These are phyloP conservation scores for Simmondsia chinensis DNA, from an alignment of 148 eudicot species.

Conservation along the genomic window DNA sequence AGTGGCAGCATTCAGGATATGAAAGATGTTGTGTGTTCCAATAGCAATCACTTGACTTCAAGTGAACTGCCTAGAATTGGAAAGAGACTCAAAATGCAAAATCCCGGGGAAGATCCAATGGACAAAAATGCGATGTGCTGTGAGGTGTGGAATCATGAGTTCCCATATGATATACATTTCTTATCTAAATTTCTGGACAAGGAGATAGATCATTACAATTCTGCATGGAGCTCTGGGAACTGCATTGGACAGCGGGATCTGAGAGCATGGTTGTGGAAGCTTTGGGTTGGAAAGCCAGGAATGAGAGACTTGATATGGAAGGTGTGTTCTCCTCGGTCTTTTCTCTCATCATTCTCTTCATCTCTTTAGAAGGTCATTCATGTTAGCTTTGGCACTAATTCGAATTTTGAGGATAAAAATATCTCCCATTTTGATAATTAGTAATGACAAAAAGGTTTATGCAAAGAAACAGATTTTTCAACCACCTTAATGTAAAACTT, in stretches of 20 bases:
- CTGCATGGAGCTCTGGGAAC: slow-evolving; percentile 69
- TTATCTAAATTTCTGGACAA: slow-evolving; percentile 67
- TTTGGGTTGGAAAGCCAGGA: slow-evolving; percentile 70
- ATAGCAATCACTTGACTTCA: slow-evolving; percentile 18
- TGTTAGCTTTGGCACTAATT: too few species aligned
- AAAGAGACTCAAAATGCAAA: slow-evolving; percentile 33
- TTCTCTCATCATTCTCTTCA: slow-evolving; percentile 3
- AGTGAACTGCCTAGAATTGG: slow-evolving; percentile 36
- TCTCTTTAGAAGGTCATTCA: too few species aligned
- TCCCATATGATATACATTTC: slow-evolving; percentile 67
- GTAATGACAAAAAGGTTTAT: too few species aligned
- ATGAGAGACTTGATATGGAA: slow-evolving; percentile 78
- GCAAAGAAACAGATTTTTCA: too few species aligned
- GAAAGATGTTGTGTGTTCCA: slow-evolving; percentile 12
- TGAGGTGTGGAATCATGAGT: slow-evolving; percentile 26
- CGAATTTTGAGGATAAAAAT: too few species aligned
- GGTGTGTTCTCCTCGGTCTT: slow-evolving; percentile 35
- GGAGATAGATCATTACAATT: slow-evolving; percentile 74
- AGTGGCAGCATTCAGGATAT: slow-evolving; percentile 26
- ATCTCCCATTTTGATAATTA: too few species aligned
- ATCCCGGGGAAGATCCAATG: slow-evolving; percentile 14
- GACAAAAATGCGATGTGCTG: slow-evolving; percentile 14
- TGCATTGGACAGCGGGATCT: slow-evolving; percentile 81
- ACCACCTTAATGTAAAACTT: too few species aligned
- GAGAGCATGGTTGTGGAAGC: slow-evolving; percentile 85